Evolutionary conservation across 306 rosid species (phyloP).

Genomic region (Cucumis sativus): DNA sequence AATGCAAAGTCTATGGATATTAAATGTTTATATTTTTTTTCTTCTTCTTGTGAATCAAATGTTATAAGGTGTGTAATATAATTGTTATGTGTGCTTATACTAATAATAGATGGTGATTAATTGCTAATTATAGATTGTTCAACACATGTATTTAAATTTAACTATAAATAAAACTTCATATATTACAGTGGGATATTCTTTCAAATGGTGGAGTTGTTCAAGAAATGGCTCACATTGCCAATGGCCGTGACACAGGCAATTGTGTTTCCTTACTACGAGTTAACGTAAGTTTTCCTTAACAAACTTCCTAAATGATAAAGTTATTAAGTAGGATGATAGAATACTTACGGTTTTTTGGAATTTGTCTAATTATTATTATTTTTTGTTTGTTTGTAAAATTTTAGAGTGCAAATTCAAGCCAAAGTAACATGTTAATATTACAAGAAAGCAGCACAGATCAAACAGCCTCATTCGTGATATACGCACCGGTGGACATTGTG

Average conservation of each 20-base stretch:
- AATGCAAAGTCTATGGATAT: no score
- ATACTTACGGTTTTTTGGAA: no score
- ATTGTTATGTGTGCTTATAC: no score
- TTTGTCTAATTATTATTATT: background rate
- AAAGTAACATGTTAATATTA: conserved; percentile 83
- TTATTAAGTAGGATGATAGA: no score
- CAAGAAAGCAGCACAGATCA: conserved; percentile 85
- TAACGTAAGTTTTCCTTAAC: conserved; percentile 31
- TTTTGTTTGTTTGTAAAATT: background rate
- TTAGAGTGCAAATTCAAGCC: conserved; percentile 95
- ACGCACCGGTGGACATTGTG: conserved; percentile 87
- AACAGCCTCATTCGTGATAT: conserved; percentile 68
- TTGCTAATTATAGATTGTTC: no score
- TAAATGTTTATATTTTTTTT: no score
- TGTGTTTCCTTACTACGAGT: conserved; percentile 85
- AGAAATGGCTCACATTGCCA: conserved; percentile 99
- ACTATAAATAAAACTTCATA: no score
- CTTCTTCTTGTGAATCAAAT: no score
- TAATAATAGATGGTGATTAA: no score
- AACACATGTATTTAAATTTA: background rate
- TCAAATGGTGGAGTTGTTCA: conserved; percentile 86
- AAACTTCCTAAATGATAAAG: no score
- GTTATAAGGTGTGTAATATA: no score
- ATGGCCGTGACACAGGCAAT: conserved; percentile 78
- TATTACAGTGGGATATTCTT: conserved; percentile 90